Percentiles rank a stretch among this genome's conserved stretches.
Evolutionary conservation across 2,329 filamentous ascomycete genomes (phyloP).

Genomic region (Corniculantispora saksenae): DNA sequence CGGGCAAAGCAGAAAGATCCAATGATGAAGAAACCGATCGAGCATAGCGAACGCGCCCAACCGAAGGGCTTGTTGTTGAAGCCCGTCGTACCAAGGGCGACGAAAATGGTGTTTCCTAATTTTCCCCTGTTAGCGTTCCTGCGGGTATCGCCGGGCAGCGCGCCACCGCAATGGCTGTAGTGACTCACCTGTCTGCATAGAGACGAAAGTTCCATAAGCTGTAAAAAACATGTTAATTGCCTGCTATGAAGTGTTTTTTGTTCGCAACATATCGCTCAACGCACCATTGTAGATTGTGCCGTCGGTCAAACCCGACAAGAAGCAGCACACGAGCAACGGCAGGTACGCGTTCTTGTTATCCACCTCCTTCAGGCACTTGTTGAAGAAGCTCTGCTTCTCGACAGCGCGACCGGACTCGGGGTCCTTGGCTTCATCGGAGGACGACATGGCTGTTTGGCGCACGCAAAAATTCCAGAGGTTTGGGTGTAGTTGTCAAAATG

Average conservation of each 20-base stretch:
- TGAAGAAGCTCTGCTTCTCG: slow-evolving; percentile 18
- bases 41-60: slow-evolving; percentile 51
- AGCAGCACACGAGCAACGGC: slow-evolving; percentile 41
- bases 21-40: slow-evolving; percentile 53
- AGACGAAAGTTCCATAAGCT: slow-evolving; percentile 39
- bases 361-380: slow-evolving; percentile 21
- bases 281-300: slow-evolving; percentile 40
- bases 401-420: slow-evolving; percentile 21
- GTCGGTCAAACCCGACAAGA: slow-evolving; percentile 42
- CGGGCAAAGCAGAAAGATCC: slow-evolving; percentile 50
- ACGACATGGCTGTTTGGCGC: slow-evolving; percentile 12
- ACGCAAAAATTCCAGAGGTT: too few relatives aligned
- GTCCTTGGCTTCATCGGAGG: slow-evolving; percentile 19
- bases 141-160: background rate
- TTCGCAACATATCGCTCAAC: too few relatives aligned
- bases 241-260: background rate
- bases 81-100: slow-evolving; percentile 57
- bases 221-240: background rate
- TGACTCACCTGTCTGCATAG: slow-evolving; percentile 39
- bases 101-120: slow-evolving; percentile 62
- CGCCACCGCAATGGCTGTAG: background rate
- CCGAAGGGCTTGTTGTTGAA: slow-evolving; percentile 51
- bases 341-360: slow-evolving; percentile 31
- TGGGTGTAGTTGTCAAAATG: background rate
- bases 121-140: background rate